These are phyloP conservation scores for Didymella segeticola DNA, from an alignment of 2,329 filamentous ascomycete species.

Conservation along the genomic window DNA sequence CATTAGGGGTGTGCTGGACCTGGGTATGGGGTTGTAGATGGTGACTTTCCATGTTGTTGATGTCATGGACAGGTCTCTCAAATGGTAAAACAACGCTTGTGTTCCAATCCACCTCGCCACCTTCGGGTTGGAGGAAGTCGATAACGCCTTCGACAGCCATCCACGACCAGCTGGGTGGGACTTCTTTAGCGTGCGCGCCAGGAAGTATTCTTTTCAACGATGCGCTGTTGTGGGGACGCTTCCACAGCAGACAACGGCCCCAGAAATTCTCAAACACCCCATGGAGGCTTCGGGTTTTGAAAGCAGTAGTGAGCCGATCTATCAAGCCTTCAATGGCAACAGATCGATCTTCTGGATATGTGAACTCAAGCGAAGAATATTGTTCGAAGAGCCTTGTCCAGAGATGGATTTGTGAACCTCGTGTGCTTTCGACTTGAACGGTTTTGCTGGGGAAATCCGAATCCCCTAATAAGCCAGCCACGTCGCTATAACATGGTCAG, in stretches of 20 bases:
- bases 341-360: background rate
- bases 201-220: background rate
- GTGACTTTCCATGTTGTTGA: too few species aligned
- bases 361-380: background rate
- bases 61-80: too few species aligned
- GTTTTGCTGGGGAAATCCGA: constrained; percentile 30
- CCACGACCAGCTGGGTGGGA: background rate
- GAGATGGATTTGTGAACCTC: background rate
- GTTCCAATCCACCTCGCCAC: background rate
- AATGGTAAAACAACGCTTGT: background rate
- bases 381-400: background rate
- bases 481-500: constrained; percentile 15
- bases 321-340: background rate
- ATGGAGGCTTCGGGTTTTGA: background rate
- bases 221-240: background rate
- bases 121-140: background rate
- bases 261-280: background rate
- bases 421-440: background rate
- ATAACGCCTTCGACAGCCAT: background rate
- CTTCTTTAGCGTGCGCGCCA: background rate
- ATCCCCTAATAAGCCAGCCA: constrained; percentile 38
- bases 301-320: background rate
- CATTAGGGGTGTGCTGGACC: background rate
- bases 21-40: background rate
- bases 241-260: background rate